Conservation (phyloP, 2,329 filamentous ascomycete species). For the Dendryphion nanum region DNA sequence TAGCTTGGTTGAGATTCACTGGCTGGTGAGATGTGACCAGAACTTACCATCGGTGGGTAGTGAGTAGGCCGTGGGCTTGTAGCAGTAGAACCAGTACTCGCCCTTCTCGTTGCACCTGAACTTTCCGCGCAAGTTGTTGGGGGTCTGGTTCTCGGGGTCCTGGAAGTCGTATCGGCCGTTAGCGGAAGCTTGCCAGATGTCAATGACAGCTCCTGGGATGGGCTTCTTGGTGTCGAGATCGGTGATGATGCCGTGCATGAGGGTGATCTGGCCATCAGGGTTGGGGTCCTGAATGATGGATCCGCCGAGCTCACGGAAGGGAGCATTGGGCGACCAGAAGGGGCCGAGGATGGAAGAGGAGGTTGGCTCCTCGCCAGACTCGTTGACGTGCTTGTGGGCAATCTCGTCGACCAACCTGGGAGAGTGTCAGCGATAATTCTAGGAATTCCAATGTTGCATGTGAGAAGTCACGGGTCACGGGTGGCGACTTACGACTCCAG, state of each 20-base stretch:
- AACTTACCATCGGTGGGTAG: no score
- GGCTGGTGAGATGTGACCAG: no score
- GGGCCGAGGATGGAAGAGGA: slow-evolving; percentile 66
- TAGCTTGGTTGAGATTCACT: no score
- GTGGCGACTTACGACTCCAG: slow-evolving; percentile 58
- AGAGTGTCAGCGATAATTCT: slow-evolving; percentile 1
- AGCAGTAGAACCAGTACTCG: slow-evolving; percentile 67
- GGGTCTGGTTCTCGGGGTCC: slow-evolving; percentile 63
- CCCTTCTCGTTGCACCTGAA: slow-evolving; percentile 66
- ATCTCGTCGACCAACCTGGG: slow-evolving; percentile 60
- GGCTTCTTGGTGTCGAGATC: slow-evolving; percentile 61
- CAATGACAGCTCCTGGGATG: slow-evolving; percentile 64
- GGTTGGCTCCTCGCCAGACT: slow-evolving; percentile 58
- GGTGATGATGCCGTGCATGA: slow-evolving; percentile 64
- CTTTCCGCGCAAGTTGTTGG: slow-evolving; percentile 71
- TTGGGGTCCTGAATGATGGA: slow-evolving; percentile 61
- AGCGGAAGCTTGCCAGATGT: slow-evolving; percentile 71
- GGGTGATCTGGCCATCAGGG: slow-evolving; percentile 56
- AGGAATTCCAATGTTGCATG: background rate
- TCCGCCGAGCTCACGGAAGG: slow-evolving; percentile 62
- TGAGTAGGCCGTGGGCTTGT: slow-evolving; percentile 66
- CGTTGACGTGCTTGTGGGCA: slow-evolving; percentile 57
- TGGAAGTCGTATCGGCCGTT: slow-evolving; percentile 72
- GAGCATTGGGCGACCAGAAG: slow-evolving; percentile 69
- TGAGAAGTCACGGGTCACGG: background rate